Conservation (phyloP, 495 filamentous ascomycete species). For the Cairneyella variabilis region DNA sequence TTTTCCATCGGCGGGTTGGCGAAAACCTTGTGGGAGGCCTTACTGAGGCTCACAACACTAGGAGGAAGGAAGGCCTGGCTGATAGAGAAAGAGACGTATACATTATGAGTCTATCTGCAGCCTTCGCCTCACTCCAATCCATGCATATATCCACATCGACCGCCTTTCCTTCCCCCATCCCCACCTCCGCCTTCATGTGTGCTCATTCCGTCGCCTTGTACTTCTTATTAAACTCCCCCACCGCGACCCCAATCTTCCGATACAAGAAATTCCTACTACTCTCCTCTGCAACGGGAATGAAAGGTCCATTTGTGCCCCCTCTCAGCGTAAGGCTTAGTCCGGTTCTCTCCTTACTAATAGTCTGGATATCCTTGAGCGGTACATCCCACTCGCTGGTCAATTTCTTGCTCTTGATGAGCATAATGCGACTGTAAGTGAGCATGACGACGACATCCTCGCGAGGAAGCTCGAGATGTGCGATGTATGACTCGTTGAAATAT, state of each 20-base stretch:
- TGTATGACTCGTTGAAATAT: conserved; percentile 96
- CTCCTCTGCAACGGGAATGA: conserved; percentile 90
- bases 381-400: conserved; percentile 93
- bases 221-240: conserved; percentile 54
- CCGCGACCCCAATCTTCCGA: conserved; percentile 51
- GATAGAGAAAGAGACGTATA: background rate
- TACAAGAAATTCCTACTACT: conserved; percentile 84
- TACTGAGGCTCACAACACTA: no score
- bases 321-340: conserved; percentile 85
- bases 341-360: conserved; percentile 92
- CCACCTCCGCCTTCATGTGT: background rate
- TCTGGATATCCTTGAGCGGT: conserved; percentile 91
- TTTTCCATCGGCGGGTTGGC: conserved; percentile 49
- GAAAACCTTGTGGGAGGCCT: no score
- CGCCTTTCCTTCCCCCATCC: background rate
- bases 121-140: background rate
- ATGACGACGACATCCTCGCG: conserved; percentile 90
- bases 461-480: conserved; percentile 89
- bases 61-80: no score
- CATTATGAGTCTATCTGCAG: background rate
- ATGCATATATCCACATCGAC: background rate
- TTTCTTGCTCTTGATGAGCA: conserved; percentile 82
- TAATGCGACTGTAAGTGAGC: conserved; percentile 88
- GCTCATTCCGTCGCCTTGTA: conserved; percentile 31
- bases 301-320: conserved; percentile 88